phyloP scores from a whole-genome alignment of 345 rosid genomes.

The Theobroma cacao region DNA sequence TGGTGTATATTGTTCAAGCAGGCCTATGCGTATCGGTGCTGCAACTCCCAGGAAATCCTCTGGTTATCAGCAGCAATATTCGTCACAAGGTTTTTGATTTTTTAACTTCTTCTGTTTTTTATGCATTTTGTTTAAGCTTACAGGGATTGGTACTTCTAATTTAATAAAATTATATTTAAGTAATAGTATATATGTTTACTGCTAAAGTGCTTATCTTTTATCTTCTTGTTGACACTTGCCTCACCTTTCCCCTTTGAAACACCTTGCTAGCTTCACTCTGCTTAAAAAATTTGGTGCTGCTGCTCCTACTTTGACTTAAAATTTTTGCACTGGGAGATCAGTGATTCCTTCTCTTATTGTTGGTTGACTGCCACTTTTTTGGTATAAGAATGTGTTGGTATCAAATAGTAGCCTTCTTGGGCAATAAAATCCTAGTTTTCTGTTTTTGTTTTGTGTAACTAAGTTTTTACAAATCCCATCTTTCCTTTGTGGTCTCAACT shows the following conservation, averaged over 20 bases:
- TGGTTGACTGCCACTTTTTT: neutral
- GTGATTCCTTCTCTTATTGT: neutral
- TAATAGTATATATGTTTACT: neutral
- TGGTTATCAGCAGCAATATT: conserved; percentile 72
- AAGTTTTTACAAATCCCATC: neutral
- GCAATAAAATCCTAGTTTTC: neutral
- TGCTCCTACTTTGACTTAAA: neutral
- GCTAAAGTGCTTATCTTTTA: neutral
- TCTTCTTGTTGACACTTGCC: neutral
- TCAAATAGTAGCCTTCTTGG: neutral
- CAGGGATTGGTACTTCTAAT: neutral
- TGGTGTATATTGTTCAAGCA: conserved; percentile 81
- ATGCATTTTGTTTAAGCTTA: conserved; percentile 4
- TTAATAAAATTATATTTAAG: neutral
- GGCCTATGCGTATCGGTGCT: conserved; percentile 96
- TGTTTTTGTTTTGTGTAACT: neutral
- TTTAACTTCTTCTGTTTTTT: conserved; percentile 11
- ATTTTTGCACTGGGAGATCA: neutral
- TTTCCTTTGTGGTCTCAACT: neutral
- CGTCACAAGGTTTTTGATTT: conserved; percentile 46
- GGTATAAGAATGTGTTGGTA: neutral
- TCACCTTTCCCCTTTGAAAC: neutral
- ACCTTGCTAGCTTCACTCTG: no score
- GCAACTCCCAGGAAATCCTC: conserved; percentile 92
- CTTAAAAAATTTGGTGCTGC: neutral